Evolutionary conservation across 169 alveolate genomes (phyloP).

Genomic region (Cryptosporidium muris): DNA sequence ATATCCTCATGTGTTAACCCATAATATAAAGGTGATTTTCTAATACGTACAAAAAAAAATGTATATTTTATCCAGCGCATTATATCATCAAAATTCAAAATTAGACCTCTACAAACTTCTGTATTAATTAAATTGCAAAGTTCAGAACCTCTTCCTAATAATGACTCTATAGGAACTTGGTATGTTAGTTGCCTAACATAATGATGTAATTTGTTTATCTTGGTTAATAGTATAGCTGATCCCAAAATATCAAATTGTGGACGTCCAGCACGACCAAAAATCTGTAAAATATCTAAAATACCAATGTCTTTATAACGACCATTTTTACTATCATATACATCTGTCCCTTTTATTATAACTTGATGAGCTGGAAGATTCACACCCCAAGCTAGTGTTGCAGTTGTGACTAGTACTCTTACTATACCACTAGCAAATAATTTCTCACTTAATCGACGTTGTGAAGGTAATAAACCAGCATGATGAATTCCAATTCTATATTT

Average conservation of each 20-base stretch:
- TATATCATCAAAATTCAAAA: constrained; percentile 94
- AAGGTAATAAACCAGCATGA: constrained; percentile 98
- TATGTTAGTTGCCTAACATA: constrained; percentile 94
- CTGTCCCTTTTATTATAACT: constrained; percentile 99
- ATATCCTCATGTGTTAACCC: constrained; percentile 79
- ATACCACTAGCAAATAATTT: constrained; percentile 95
- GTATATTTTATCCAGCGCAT: constrained; percentile 97
- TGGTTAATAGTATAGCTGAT: constrained; percentile 97
- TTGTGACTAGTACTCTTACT: constrained; percentile 95
- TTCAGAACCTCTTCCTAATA: constrained; percentile 81
- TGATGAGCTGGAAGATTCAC: constrained; percentile 99
- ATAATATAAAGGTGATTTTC: constrained; percentile 81
- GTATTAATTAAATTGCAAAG: constrained; percentile 97
- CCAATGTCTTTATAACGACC: constrained; percentile 97
- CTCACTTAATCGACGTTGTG: constrained; percentile 97
- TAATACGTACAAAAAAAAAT: constrained; percentile 84
- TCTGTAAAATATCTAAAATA: constrained; percentile 97
- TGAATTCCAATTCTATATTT: constrained; percentile 99
- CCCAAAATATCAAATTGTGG: constrained; percentile 98
- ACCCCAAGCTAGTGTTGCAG: constrained; percentile 99
- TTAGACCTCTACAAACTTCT: constrained; percentile 93
- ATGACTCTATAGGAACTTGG: constrained; percentile 97
- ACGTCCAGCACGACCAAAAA: constrained; percentile 99
- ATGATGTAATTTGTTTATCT: constrained; percentile 92
- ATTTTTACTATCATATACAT: constrained; percentile 96